Evolutionary conservation across 352 stramenopile genomes (phyloP), one percentile per base, ranked within the genome.

Genomic region (Pythium periplocum): DNA sequence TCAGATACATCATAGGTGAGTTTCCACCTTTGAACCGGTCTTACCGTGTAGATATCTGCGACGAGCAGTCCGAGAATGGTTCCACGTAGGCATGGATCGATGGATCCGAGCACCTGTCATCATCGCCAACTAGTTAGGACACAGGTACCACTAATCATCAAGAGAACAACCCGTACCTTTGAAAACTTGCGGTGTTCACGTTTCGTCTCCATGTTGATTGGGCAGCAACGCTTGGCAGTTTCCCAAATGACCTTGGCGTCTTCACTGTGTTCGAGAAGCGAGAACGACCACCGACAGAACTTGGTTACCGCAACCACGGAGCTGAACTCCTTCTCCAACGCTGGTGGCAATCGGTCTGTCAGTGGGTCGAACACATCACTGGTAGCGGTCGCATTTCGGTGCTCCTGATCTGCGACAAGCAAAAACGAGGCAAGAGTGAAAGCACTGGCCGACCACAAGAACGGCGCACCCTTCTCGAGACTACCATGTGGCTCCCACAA

Each of bases 171-270:
- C n/a, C 52, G 32, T 68, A 90, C 78, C 65, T 90, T 95, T 2
- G 84, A 93, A 47, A 90, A 95, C 61, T 95, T 95, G 36, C 80
- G 72, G 45, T 92, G 91, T 54, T 95, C 84, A 31, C 84, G 78
- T 59, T 92, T 93, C 3, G 82, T 91, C 58, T 95, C 83, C 30
- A 62, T 86, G 49, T 93, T 83, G 42, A 95, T 90, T 30, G 84
- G 84, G 34, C 77, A 90, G 59, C 83, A 93, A 4, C 84, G 80
- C 63, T 93, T 93, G 38, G 84, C 73, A 9, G 84, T 92, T 56
- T 95, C 84, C 78, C 78, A 93, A 47, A 95, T 91, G 17, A 95
- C 82, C 55, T 95, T 95, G 26, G 85, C 83, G 42, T 95, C 85
- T 9, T 72, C 75, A 51, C 83, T 88, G 53, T 93, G 80, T 51